Conservation (phyloP, 805 yeast species). For the Yarrowia deformans region DNA sequence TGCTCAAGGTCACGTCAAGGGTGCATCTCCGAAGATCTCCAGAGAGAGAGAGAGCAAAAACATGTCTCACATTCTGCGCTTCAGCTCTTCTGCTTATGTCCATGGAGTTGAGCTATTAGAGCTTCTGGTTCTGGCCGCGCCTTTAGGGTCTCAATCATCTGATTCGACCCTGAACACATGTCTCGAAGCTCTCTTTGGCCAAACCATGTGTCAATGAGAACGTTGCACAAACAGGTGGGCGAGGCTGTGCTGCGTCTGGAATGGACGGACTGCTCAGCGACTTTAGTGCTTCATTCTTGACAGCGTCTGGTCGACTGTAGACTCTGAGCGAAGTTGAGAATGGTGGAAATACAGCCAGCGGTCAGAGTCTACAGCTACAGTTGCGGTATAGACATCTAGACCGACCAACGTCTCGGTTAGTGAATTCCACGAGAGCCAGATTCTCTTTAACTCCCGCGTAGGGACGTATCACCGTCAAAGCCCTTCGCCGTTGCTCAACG, state of each 20-base stretch:
- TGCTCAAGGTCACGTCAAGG: background rate
- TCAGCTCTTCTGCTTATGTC: too few relatives aligned
- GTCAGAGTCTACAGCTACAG: too few relatives aligned
- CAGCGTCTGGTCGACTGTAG: too few relatives aligned
- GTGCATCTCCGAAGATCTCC: background rate
- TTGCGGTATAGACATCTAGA: background rate
- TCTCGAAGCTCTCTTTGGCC: background rate
- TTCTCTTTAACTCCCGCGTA: background rate
- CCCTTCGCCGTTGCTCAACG: too few relatives aligned
- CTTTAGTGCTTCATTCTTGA: too few relatives aligned
- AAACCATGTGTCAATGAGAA: constrained; percentile 7
- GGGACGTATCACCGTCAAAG: too few relatives aligned
- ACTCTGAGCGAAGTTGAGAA: too few relatives aligned
- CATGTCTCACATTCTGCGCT: background rate
- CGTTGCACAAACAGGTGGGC: constrained; percentile 10
- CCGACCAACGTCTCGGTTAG: background rate
- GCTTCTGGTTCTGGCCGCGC: too few relatives aligned
- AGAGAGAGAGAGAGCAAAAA: background rate
- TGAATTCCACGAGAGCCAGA: background rate
- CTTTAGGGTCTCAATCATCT: background rate
- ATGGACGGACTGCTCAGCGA: background rate
- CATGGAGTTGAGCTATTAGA: too few relatives aligned
- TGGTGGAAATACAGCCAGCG: too few relatives aligned
- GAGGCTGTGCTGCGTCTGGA: background rate
- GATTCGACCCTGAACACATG: constrained; percentile 1